Evolutionary conservation across 345 rosid species (phyloP).

Genomic region (Gossypium thurberi): DNA sequence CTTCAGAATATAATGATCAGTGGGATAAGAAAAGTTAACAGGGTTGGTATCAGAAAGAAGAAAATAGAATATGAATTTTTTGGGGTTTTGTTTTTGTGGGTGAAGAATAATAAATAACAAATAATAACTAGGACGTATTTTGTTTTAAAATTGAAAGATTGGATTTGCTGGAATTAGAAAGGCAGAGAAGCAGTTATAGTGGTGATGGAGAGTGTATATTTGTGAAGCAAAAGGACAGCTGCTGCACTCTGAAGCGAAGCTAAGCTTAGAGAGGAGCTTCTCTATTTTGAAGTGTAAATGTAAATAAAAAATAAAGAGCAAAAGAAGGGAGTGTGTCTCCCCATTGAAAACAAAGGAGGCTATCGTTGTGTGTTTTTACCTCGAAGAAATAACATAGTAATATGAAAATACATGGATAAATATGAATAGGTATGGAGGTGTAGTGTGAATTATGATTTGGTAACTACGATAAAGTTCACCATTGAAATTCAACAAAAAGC

Average conservation of each 20-base stretch:
- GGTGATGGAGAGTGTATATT: slow-evolving; percentile 24
- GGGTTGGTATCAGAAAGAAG: background rate
- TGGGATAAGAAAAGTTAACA: background rate
- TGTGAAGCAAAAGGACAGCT: slow-evolving; percentile 3
- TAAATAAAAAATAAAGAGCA: background rate
- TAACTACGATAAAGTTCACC: background rate
- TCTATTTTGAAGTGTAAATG: background rate
- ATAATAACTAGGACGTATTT: background rate
- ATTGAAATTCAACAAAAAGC: background rate
- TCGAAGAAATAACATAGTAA: background rate
- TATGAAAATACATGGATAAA: background rate
- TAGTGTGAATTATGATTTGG: background rate
- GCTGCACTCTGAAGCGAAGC: slow-evolving; percentile 13
- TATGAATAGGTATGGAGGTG: background rate
- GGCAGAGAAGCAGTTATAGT: slow-evolving; percentile 22
- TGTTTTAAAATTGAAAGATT: background rate
- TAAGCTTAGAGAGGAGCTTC: background rate
- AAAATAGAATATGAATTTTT: background rate
- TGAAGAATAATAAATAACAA: background rate
- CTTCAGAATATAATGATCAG: background rate
- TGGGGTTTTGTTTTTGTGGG: background rate
- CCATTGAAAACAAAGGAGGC: background rate
- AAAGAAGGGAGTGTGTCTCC: background rate
- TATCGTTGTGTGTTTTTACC: background rate
- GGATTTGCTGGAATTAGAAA: slow-evolving; percentile 29